Evolutionary conservation across 345 rosid species (phyloP), one percentile per base, ranked within the genome.

Genomic region (Eucalyptus albens): DNA sequence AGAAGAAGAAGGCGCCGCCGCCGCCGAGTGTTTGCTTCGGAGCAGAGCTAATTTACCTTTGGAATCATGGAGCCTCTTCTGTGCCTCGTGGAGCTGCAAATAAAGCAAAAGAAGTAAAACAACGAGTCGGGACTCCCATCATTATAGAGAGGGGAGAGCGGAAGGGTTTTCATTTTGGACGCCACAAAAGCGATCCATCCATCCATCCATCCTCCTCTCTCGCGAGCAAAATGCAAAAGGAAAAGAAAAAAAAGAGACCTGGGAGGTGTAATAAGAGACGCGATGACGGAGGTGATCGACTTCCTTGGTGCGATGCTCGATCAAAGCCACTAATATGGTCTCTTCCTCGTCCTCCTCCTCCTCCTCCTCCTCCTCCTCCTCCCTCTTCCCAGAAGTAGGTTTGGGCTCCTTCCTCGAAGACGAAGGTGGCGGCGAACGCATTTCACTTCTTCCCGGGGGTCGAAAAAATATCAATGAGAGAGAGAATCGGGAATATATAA

Each of bases 251-350:
- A 21, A 16, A 62, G 69, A 24, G 59, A 97, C 98, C 98, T 96
- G 96, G 91, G 96, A 91, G 69, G 89, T 91, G 94, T 96, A 97
- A 91, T 96, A 95, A 89, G 95, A 55, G 86, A 97, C 90, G 86
- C 97, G 98, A n/a, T 87, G 92, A 44, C 88, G 91, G 89, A 96
- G 96, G 90, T 94, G 95, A 40, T 95, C 91, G 67, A 95, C 95
- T 92, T 97, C 96, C 72, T 88, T 93, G 42, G 94, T 60, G 40
- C 99, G 97, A 89, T 97, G 98, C 13, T 95, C 97, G 88, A 95
- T 94, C 90, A 96, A 88, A 90, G 99, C 98, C 9, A 96, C 91
- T 80, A 97, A 92, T 49, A 95, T 95, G 88, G 93, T 95, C 90
- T 96, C 96, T 86, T 94, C 95, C 89, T 95, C 98, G 59, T 94